Percentiles rank a stretch among this genome's conserved stretches.
Evolutionary conservation across 2,329 filamentous ascomycete species (phyloP).

Genomic region (Pyrenochaeta sp.): DNA sequence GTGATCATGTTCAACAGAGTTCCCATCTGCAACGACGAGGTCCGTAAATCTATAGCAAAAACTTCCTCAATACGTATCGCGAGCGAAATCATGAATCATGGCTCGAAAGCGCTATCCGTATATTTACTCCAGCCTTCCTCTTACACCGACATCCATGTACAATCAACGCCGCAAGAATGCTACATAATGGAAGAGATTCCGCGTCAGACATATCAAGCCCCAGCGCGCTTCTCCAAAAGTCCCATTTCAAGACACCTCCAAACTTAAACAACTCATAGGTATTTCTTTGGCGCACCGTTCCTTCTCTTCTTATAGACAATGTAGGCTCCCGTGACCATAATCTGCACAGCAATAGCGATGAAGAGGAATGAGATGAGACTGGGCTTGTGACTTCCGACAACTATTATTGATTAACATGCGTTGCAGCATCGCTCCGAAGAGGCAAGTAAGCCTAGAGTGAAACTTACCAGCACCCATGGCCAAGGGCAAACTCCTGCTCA

Average conservation of each 20-base stretch:
- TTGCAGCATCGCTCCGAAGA: no score
- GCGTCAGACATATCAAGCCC: not conserved
- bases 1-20: no score
- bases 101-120: no score
- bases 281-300: slow-evolving; percentile 86
- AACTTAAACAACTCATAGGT: no score
- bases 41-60: no score
- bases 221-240: not conserved
- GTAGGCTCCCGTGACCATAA: slow-evolving; percentile 73
- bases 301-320: slow-evolving; percentile 81
- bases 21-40: no score
- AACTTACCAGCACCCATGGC: slow-evolving; percentile 59
- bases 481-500: slow-evolving; percentile 60
- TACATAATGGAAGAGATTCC: no score
- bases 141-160: not conserved
- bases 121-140: no score
- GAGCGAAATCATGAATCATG: no score
- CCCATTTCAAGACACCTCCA: no score
- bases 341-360: slow-evolving; percentile 76
- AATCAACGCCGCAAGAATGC: not conserved
- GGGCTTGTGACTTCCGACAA: slow-evolving; percentile 61
- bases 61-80: no score
- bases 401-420: no score
- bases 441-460: not conserved
- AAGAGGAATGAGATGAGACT: slow-evolving; percentile 70